A percentile compares a stretch with the other conserved stretches of the same genome.
Evolutionary conservation across 495 filamentous ascomycete genomes (phyloP).

Genomic region (Penicillium turbatum): DNA sequence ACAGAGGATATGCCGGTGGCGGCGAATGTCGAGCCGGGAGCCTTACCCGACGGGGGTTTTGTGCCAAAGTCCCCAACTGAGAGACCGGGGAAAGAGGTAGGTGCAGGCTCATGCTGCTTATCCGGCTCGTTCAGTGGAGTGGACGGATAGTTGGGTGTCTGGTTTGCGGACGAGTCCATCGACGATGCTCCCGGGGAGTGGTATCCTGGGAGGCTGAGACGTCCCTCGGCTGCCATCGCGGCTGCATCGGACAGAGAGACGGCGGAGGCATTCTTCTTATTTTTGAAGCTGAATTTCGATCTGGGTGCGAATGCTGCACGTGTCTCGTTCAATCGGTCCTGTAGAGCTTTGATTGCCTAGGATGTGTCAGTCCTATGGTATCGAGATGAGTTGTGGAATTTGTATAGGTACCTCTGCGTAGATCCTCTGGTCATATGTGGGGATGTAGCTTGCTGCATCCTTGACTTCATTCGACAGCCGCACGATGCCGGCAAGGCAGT

Average conservation of each 20-base stretch:
- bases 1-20: constrained; percentile 49
- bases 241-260: constrained; percentile 55
- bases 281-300: constrained; percentile 71
- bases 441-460: constrained; percentile 63
- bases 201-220: constrained; percentile 42
- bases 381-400: not conserved
- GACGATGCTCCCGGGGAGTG: constrained; percentile 43
- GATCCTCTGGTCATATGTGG: constrained; percentile 71
- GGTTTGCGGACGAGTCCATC: constrained; percentile 45
- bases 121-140: constrained; percentile 49
- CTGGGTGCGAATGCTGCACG: constrained; percentile 57
- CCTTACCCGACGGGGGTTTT: constrained; percentile 16
- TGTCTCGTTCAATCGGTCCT: constrained; percentile 57
- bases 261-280: constrained; percentile 52
- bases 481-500: constrained; percentile 61
- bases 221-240: constrained; percentile 45
- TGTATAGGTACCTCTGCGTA: constrained; percentile 63
- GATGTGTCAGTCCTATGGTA: not conserved
- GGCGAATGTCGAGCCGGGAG: constrained; percentile 16
- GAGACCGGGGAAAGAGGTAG: constrained; percentile 33
- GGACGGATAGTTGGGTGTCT: constrained; percentile 49
- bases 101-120: constrained; percentile 34
- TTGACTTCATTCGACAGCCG: constrained; percentile 64
- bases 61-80: constrained; percentile 16
- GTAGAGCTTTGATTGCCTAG: constrained; percentile 64